Percentiles rank a stretch among this genome's conserved stretches.
phyloP scores from a whole-genome alignment of 768 basidiomycete genomes.

The Pleurotus tuber-regium region DNA sequence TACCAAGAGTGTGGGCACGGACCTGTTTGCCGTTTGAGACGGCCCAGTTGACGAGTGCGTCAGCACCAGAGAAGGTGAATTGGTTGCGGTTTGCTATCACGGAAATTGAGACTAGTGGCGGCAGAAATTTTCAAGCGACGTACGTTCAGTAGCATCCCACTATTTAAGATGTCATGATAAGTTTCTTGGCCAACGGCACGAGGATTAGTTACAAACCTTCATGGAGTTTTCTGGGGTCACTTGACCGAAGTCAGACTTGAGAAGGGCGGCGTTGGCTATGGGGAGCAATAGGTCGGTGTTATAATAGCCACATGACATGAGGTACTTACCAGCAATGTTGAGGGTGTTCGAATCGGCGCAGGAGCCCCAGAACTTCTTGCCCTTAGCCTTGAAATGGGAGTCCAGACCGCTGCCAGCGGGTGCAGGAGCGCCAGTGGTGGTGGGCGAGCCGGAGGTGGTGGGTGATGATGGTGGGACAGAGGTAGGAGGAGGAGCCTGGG shows the following conservation, averaged over 20 bases:
- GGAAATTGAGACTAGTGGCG: no score
- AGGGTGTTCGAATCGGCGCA: constrained; percentile 28
- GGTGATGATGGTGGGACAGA: constrained; percentile 9
- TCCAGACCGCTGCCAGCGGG: constrained; percentile 24
- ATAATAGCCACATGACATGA: constrained; percentile 12
- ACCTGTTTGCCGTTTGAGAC: constrained; percentile 36
- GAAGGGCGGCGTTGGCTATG: constrained; percentile 29
- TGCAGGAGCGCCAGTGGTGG: constrained; percentile 12
- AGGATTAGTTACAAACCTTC: constrained; percentile 27
- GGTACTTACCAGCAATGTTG: constrained; percentile 26
- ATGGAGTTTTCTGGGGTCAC: constrained; percentile 44
- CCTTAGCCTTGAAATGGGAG: constrained; percentile 27
- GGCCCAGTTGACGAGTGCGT: constrained; percentile 41
- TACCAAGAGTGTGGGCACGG: constrained; percentile 35
- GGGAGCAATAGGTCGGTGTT: neutral
- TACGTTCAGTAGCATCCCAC: constrained; percentile 40
- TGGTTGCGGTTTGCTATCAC: constrained; percentile 25
- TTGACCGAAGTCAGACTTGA: constrained; percentile 38
- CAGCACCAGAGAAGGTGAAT: constrained; percentile 33
- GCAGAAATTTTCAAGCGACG: constrained; percentile 11
- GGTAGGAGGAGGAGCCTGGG: constrained; percentile 1
- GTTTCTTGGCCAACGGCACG: neutral
- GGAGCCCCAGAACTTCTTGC: constrained; percentile 35
- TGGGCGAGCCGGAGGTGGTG: constrained; percentile 1
- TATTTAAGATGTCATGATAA: constrained; percentile 11